Evolutionary conservation across 257 asterid species (phyloP).

Genomic region (Salvia hispanica): DNA sequence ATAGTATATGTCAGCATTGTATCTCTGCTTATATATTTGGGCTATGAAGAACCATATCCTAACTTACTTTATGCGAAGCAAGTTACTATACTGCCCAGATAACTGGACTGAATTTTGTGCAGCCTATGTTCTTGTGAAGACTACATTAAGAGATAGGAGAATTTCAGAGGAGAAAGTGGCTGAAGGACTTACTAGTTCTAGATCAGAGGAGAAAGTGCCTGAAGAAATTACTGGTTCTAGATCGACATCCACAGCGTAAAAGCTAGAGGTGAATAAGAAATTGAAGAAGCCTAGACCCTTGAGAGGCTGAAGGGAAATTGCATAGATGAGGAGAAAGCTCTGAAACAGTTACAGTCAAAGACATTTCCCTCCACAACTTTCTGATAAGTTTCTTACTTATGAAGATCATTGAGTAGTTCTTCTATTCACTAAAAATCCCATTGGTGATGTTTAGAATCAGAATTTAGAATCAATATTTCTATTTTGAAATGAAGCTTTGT

Average conservation of each 20-base stretch:
- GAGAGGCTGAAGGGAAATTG: conserved; percentile 62
- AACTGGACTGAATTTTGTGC: conserved; percentile 22
- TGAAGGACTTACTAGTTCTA: conserved; percentile 36
- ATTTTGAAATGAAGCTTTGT: background rate
- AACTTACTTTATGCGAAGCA: background rate
- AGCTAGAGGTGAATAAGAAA: conserved; percentile 70
- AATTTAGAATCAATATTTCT: background rate
- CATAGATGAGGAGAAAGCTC: conserved; percentile 76
- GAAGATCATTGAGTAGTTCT: conserved; percentile 6
- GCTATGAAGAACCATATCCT: background rate
- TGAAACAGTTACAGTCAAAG: conserved; percentile 64
- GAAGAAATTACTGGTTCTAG: conserved; percentile 37
- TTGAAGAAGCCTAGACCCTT: conserved; percentile 41
- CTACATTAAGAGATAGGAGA: conserved; percentile 43
- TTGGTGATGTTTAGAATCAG: conserved; percentile 1
- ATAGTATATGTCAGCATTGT: too few species aligned
- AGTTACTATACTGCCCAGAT: background rate
- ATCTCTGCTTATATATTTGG: background rate
- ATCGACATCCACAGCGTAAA: conserved; percentile 50
- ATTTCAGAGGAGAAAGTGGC: conserved; percentile 40
- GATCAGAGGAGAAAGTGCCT: conserved; percentile 43
- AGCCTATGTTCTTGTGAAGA: conserved; percentile 69
- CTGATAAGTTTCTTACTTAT: conserved; percentile 26
- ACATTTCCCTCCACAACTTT: conserved; percentile 18
- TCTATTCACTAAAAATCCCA: background rate